Percentiles rank a stretch among this genome's conserved stretches.
These are phyloP conservation scores for Cynanchum wilfordii DNA, from an alignment of 257 asterid genomes.

Conservation along the genomic window DNA sequence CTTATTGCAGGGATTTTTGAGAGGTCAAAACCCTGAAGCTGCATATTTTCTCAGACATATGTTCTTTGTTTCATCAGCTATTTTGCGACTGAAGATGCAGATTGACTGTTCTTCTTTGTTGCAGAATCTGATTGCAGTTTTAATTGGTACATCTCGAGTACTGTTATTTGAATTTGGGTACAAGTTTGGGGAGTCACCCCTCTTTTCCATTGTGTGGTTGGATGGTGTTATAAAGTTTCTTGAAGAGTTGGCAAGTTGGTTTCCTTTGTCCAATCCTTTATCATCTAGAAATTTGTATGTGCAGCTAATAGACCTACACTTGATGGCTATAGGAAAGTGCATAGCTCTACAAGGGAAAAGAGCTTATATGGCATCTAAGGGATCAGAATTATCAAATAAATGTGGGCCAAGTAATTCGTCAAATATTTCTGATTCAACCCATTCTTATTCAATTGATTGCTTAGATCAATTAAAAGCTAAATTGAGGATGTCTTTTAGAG, in stretches of 20 bases:
- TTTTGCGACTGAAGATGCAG: constrained; percentile 55
- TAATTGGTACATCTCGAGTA: constrained; percentile 46
- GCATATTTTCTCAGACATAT: constrained; percentile 62
- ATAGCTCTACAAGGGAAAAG: constrained; percentile 69
- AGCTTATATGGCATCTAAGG: constrained; percentile 61
- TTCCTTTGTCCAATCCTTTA: constrained; percentile 49
- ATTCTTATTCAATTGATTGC: constrained; percentile 31
- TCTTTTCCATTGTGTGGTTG: constrained; percentile 46
- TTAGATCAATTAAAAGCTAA: constrained; percentile 51
- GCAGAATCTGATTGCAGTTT: constrained; percentile 41
- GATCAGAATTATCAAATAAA: constrained; percentile 40
- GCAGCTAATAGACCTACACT: constrained; percentile 60
- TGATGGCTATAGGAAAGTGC: constrained; percentile 81
- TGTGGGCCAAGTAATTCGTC: constrained; percentile 31
- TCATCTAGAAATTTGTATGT: constrained; percentile 51
- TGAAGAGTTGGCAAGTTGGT: constrained; percentile 65
- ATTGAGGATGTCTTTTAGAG: constrained; percentile 59
- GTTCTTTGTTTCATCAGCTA: constrained; percentile 70
- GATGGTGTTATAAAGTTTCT: constrained; percentile 71
- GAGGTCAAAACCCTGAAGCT: constrained; percentile 57
- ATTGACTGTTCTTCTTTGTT: constrained; percentile 37
- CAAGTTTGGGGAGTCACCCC: constrained; percentile 32
- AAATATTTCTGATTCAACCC: constrained; percentile 21
- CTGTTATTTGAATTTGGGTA: constrained; percentile 59
- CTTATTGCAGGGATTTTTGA: constrained; percentile 43